A percentile compares a stretch with the other conserved stretches of the same genome.
Conservation (phyloP, 441 rosid genomes). For the Euphorbia schlechtendalii region DNA sequence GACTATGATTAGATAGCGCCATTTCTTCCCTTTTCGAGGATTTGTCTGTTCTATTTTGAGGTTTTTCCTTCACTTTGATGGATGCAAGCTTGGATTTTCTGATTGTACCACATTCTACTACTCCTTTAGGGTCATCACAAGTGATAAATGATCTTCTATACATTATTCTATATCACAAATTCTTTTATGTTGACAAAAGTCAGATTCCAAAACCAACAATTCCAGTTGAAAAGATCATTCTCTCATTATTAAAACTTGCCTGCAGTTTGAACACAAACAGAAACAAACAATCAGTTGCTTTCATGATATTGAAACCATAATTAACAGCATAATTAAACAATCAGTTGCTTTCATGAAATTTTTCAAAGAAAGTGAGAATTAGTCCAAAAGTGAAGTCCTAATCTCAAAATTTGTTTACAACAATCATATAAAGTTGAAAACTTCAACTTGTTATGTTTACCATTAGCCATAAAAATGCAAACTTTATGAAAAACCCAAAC, state of each 20-base stretch:
- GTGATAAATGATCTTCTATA: conserved; percentile 80
- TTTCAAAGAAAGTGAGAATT: conserved; percentile 14
- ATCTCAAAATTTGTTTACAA: background rate
- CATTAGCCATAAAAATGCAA: conserved; percentile 2
- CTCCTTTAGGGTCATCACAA: conserved; percentile 85
- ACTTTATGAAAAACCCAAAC: background rate
- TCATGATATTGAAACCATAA: conserved; percentile 19
- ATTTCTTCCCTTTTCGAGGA: conserved; percentile 31
- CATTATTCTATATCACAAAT: conserved; percentile 42
- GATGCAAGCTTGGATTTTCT: conserved; percentile 47
- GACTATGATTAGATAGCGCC: conserved; percentile 11
- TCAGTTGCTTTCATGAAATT: conserved; percentile 9
- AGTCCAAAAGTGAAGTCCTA: conserved; percentile 12
- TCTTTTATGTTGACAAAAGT: conserved; percentile 18
- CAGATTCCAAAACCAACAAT: conserved; percentile 23
- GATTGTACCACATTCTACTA: conserved; percentile 70
- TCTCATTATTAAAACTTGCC: conserved; percentile 17
- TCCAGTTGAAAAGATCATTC: conserved; percentile 14
- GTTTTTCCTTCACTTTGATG: conserved; percentile 38
- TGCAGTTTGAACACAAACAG: conserved; percentile 8
- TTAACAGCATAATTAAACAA: conserved; percentile 6
- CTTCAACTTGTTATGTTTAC: background rate
- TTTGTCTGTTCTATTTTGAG: conserved; percentile 25
- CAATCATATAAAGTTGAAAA: background rate
- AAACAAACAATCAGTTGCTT: conserved; percentile 29